These are phyloP conservation scores for Fusarium irregulare DNA, from an alignment of 2,329 filamentous ascomycete species.

Conservation along the genomic window DNA sequence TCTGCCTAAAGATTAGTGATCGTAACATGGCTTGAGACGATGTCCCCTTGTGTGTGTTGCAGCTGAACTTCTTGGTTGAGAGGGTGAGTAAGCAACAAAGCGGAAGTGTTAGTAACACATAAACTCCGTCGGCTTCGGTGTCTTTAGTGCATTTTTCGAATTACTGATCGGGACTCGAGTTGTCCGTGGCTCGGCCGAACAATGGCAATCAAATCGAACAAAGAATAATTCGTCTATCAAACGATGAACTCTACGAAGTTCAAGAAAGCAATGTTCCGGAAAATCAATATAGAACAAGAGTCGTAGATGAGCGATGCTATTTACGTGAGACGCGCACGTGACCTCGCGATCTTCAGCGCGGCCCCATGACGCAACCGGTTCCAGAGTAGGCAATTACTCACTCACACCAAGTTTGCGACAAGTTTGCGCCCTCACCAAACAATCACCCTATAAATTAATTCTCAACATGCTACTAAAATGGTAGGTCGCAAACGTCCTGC, in stretches of 20 bases:
- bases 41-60: neutral
- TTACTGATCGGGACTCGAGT: conserved; percentile 7
- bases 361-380: conserved; percentile 45
- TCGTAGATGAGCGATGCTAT: neutral
- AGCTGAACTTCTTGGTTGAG: neutral
- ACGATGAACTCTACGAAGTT: neutral
- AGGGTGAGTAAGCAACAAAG: neutral
- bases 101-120: conserved; percentile 9
- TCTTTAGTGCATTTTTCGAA: neutral
- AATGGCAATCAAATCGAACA: too few relatives aligned
- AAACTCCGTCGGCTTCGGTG: neutral
- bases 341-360: conserved; percentile 29
- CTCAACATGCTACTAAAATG: conserved; percentile 43
- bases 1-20: neutral
- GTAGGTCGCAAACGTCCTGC: conserved; percentile 47
- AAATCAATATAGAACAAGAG: neutral
- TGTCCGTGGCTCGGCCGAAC: neutral
- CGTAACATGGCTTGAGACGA: neutral
- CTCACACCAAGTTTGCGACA: conserved; percentile 28
- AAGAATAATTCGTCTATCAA: neutral
- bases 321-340: conserved; percentile 17
- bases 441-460: neutral
- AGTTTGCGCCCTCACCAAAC: conserved; percentile 10
- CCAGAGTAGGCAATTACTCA: conserved; percentile 24
- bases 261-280: neutral